Conservation (phyloP, 768 basidiomycete species). For the Boletus reticulatus region DNA sequence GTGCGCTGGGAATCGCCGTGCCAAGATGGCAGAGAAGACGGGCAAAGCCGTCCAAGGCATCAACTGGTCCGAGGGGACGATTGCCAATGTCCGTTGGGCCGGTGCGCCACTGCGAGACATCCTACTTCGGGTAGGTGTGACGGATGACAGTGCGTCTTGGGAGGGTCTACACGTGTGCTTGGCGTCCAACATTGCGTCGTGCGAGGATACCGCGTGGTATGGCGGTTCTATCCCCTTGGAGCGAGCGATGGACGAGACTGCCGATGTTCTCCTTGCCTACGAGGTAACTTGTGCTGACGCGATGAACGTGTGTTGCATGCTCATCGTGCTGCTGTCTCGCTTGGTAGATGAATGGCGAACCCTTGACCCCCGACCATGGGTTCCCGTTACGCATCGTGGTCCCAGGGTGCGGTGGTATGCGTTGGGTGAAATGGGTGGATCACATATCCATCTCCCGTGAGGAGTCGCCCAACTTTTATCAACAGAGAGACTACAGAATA, state of each 20-base stretch:
- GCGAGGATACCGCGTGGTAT: conserved; percentile 61
- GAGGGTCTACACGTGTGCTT: conserved; percentile 54
- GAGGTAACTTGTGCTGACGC: conserved; percentile 38
- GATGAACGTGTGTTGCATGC: background rate
- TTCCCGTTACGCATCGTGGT: conserved; percentile 66
- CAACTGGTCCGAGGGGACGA: conserved; percentile 66
- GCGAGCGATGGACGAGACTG: conserved; percentile 44
- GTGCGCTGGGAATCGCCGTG: conserved; percentile 69
- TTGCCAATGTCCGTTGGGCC: conserved; percentile 66
- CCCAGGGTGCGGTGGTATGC: conserved; percentile 65
- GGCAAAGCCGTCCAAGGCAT: conserved; percentile 50
- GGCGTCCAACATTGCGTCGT: conserved; percentile 55
- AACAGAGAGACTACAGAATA: conserved; percentile 70
- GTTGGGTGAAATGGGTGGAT: conserved; percentile 79
- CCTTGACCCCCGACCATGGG: conserved; percentile 58
- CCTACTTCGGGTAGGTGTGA: conserved; percentile 44
- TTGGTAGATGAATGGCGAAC: conserved; percentile 58
- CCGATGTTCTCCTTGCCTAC: conserved; percentile 59
- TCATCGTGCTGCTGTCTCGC: background rate
- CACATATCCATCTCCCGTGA: conserved; percentile 47
- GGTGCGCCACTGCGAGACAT: conserved; percentile 59
- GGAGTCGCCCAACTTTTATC: conserved; percentile 70
- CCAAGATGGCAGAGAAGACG: conserved; percentile 59
- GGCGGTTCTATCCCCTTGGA: conserved; percentile 61
- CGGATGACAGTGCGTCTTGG: conserved; percentile 17